Percentiles rank a stretch among this genome's conserved stretches.
phyloP scores from a whole-genome alignment of 441 rosid genomes.

The Mallotus repandus region DNA sequence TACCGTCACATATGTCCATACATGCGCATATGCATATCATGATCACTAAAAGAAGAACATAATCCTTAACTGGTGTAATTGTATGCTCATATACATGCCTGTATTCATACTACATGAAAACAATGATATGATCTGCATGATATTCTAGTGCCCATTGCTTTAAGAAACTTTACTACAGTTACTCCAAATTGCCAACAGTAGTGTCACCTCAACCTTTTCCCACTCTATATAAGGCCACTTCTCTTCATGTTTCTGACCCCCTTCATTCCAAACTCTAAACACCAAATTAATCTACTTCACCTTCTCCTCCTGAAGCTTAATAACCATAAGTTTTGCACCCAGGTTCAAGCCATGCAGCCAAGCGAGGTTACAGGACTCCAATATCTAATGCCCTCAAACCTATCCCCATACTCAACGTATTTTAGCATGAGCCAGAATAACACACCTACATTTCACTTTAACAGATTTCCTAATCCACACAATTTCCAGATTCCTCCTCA shows the following conservation, averaged over 20 bases:
- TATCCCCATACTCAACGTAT: constrained; percentile 47
- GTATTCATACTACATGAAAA: constrained; percentile 17
- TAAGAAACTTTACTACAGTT: constrained; percentile 32
- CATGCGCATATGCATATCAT: constrained; percentile 31
- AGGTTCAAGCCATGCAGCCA: constrained; percentile 58
- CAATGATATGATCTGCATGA: constrained; percentile 43
- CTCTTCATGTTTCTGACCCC: constrained; percentile 38
- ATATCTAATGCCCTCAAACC: constrained; percentile 27
- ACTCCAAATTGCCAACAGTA: constrained; percentile 42
- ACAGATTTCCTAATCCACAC: constrained; percentile 36
- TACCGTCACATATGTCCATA: constrained; percentile 28
- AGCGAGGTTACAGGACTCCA: constrained; percentile 48
- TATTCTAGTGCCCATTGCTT: constrained; percentile 32
- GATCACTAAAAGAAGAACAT: constrained; percentile 16
- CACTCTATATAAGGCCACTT: constrained; percentile 45
- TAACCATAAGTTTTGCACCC: not conserved
- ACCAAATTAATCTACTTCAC: not conserved
- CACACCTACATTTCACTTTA: constrained; percentile 41
- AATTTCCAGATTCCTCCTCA: constrained; percentile 52
- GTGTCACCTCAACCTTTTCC: constrained; percentile 49
- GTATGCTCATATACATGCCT: constrained; percentile 25
- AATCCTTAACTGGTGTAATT: not conserved
- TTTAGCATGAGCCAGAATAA: constrained; percentile 42
- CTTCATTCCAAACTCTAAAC: constrained; percentile 34
- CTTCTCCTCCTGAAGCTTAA: constrained; percentile 13